phyloP scores from a whole-genome alignment of 352 stramenopile genomes.

The Phytophthora aleatoria region DNA sequence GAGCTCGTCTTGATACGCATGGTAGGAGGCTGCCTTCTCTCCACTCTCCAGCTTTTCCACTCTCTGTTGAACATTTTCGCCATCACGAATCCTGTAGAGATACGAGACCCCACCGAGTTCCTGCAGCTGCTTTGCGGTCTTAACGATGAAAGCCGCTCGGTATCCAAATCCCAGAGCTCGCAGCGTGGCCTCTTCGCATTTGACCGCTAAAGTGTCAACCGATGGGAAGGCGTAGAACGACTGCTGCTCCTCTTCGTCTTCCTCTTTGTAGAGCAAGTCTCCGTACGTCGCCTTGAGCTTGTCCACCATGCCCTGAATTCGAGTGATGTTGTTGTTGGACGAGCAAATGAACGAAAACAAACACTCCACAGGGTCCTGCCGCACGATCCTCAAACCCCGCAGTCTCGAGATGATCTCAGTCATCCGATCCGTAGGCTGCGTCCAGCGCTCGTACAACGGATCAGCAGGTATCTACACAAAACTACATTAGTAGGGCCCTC shows the following conservation, averaged over 20 bases:
- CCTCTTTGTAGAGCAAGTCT: constrained; percentile 46
- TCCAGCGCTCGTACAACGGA: constrained; percentile 88
- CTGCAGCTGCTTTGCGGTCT: constrained; percentile 77
- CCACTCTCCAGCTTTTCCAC: constrained; percentile 13
- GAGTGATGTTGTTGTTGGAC: constrained; percentile 98
- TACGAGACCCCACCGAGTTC: constrained; percentile 66
- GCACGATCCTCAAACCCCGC: constrained; percentile 89
- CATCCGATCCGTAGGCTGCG: constrained; percentile 56
- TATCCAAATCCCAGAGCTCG: constrained; percentile 90
- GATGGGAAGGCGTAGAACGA: constrained; percentile 92
- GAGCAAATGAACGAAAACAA: constrained; percentile 98
- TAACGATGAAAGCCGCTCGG: constrained; percentile 87
- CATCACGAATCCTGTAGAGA: constrained; percentile 57
- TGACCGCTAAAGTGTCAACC: constrained; percentile 63
- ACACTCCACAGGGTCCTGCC: constrained; percentile 96
- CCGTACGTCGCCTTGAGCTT: constrained; percentile 91
- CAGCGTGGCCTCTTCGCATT: constrained; percentile 86
- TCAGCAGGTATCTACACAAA: constrained; percentile 27
- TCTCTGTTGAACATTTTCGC: constrained; percentile 8
- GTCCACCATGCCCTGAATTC: constrained; percentile 95
- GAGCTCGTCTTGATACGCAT: constrained; percentile 57
- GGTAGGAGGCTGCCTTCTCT: constrained; percentile 12
- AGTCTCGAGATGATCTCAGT: constrained; percentile 75
- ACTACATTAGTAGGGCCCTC: constrained; percentile 1
- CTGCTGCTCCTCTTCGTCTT: constrained; percentile 2